phyloP scores from a whole-genome alignment of 305 asterid species.

The Fraxinus paxiana region DNA sequence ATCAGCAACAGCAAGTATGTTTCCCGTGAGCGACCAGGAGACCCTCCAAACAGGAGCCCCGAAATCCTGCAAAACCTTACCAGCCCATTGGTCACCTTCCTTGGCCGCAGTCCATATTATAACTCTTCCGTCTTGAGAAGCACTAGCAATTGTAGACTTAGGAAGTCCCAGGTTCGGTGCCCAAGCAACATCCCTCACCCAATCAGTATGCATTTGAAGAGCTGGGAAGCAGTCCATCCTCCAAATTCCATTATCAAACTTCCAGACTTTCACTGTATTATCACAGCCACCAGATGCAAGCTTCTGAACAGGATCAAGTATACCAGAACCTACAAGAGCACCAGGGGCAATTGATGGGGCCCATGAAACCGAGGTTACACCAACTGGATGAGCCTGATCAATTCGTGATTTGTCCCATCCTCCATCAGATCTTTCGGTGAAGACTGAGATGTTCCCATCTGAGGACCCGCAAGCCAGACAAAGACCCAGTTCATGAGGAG shows the following conservation, averaged over 20 bases:
- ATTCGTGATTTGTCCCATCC: slow-evolving; percentile 60
- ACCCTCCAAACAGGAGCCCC: slow-evolving; percentile 67
- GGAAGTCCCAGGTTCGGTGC: slow-evolving; percentile 74
- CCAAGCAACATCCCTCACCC: slow-evolving; percentile 79
- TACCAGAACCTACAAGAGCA: slow-evolving; percentile 42
- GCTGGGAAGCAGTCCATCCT: slow-evolving; percentile 70
- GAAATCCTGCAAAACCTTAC: slow-evolving; percentile 59
- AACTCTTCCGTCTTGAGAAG: slow-evolving; percentile 67
- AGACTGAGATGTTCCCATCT: slow-evolving; percentile 63
- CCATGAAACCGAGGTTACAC: slow-evolving; percentile 79
- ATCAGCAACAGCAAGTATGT: slow-evolving; percentile 71
- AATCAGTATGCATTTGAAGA: slow-evolving; percentile 60
- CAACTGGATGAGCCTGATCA: slow-evolving; percentile 66
- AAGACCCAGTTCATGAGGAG: slow-evolving; percentile 69
- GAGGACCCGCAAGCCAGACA: slow-evolving; percentile 71
- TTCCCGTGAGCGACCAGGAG: slow-evolving; percentile 77
- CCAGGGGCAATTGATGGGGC: slow-evolving; percentile 65
- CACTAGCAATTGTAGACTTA: slow-evolving; percentile 70
- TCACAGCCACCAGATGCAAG: slow-evolving; percentile 76
- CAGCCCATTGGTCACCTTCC: slow-evolving; percentile 69
- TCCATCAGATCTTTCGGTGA: slow-evolving; percentile 52
- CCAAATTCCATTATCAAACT: slow-evolving; percentile 56
- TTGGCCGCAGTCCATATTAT: slow-evolving; percentile 53
- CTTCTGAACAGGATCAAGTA: slow-evolving; percentile 49
- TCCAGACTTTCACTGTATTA: slow-evolving; percentile 72